Conservation (phyloP, 1,284 basidiomycete species). For the Ustilago tritici region DNA sequence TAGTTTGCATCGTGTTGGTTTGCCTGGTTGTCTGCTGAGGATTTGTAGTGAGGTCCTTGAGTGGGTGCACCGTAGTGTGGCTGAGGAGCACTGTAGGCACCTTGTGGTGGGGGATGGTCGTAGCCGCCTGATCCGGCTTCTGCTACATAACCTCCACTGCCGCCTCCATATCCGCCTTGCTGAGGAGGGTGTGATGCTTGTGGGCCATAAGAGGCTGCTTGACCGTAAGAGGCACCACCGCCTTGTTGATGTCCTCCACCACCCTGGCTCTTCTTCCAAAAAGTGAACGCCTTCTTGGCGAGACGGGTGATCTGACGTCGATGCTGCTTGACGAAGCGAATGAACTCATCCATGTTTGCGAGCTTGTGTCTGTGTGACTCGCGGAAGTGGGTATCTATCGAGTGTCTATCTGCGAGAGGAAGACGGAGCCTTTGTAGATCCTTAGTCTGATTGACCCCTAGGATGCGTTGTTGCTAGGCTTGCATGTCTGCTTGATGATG, state of each 20-base stretch:
- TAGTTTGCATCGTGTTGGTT: constrained; percentile 67
- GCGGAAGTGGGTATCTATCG: background rate
- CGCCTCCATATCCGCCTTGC: constrained; percentile 14
- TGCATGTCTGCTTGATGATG: background rate
- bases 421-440: background rate
- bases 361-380: background rate
- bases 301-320: constrained; percentile 54
- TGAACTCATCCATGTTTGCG: constrained; percentile 55
- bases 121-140: constrained; percentile 28
- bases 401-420: constrained; percentile 1
- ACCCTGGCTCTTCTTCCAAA: constrained; percentile 56
- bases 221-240: constrained; percentile 26
- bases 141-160: constrained; percentile 28
- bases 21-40: constrained; percentile 61
- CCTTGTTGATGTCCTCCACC: constrained; percentile 13
- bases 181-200: constrained; percentile 18
- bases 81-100: constrained; percentile 49
- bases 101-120: constrained; percentile 54
- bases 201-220: constrained; percentile 26
- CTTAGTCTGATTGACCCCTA: background rate
- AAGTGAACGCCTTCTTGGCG: constrained; percentile 62
- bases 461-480: background rate
- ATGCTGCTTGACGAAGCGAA: constrained; percentile 63
- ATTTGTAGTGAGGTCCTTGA: constrained; percentile 54
- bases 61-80: constrained; percentile 34